Conservation (phyloP, 371 early-diverging fungal genomes). For the Syncephalastrum sp. region DNA sequence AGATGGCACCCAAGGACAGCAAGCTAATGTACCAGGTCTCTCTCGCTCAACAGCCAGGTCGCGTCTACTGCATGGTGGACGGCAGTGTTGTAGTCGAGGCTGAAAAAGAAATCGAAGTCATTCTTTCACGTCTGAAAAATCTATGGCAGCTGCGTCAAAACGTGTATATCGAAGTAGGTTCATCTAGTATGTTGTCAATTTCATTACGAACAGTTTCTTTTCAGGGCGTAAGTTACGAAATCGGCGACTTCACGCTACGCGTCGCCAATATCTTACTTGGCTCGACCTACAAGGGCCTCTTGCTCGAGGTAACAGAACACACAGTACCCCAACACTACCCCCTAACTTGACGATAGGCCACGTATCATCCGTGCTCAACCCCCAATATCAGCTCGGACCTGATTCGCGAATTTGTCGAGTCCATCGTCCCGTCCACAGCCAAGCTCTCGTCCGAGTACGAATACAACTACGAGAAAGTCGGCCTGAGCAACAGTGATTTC, state of each 20-base stretch:
- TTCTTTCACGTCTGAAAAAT: conserved; percentile 48
- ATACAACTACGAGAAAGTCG: conserved; percentile 46
- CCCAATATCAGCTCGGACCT: conserved; percentile 39
- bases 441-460: conserved; percentile 49
- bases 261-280: conserved; percentile 51
- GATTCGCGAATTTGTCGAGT: conserved; percentile 44
- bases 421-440: conserved; percentile 44
- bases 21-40: conserved; percentile 49
- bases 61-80: conserved; percentile 55
- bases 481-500: conserved; percentile 46
- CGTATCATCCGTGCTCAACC: conserved; percentile 46
- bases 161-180: conserved; percentile 40
- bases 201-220: background rate
- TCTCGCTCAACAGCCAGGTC: conserved; percentile 44
- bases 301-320: conserved; percentile 38
- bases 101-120: conserved; percentile 49
- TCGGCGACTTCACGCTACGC: conserved; percentile 52
- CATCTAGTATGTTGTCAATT: background rate
- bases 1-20: conserved; percentile 25
- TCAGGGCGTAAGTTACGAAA: conserved; percentile 50
- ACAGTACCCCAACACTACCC: background rate
- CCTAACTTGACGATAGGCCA: conserved; percentile 24
- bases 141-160: conserved; percentile 49
- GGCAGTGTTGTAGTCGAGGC: conserved; percentile 52
- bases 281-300: conserved; percentile 47